These are phyloP conservation scores for Kodamaea suecica DNA, from an alignment of 1,139 yeast genomes.

Conservation along the genomic window DNA sequence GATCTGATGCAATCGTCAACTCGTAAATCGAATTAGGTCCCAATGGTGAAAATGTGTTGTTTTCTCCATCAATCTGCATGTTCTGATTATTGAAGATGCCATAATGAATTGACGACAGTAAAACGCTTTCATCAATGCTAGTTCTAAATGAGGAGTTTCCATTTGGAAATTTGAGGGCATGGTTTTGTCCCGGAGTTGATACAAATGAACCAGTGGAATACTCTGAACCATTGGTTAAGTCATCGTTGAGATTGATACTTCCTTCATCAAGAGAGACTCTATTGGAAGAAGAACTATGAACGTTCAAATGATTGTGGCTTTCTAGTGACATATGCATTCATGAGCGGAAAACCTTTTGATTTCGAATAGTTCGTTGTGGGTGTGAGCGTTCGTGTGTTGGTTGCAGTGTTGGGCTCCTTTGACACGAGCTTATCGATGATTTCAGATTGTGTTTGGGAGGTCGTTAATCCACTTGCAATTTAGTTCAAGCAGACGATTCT, in stretches of 20 bases:
- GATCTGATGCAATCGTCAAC: slow-evolving; percentile 59
- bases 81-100: slow-evolving; percentile 23
- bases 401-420: too few species aligned
- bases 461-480: too few species aligned
- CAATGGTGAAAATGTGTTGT: slow-evolving; percentile 50
- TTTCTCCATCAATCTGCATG: slow-evolving; percentile 16
- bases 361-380: too few species aligned
- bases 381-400: background rate
- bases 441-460: too few species aligned
- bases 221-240: slow-evolving; percentile 32
- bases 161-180: slow-evolving; percentile 18
- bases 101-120: slow-evolving; percentile 33
- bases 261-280: slow-evolving; percentile 17
- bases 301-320: background rate
- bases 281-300: background rate
- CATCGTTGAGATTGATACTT: slow-evolving; percentile 38
- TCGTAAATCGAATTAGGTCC: slow-evolving; percentile 82
- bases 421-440: too few species aligned
- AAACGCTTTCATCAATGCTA: slow-evolving; percentile 39
- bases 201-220: slow-evolving; percentile 19
- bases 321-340: background rate
- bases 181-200: slow-evolving; percentile 14
- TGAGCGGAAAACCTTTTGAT: background rate
- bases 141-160: slow-evolving; percentile 27
- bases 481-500: too few species aligned